Evolutionary conservation across 108 stramenopile species (phyloP).

Genomic region (Stephanodiscus triporus): DNA sequence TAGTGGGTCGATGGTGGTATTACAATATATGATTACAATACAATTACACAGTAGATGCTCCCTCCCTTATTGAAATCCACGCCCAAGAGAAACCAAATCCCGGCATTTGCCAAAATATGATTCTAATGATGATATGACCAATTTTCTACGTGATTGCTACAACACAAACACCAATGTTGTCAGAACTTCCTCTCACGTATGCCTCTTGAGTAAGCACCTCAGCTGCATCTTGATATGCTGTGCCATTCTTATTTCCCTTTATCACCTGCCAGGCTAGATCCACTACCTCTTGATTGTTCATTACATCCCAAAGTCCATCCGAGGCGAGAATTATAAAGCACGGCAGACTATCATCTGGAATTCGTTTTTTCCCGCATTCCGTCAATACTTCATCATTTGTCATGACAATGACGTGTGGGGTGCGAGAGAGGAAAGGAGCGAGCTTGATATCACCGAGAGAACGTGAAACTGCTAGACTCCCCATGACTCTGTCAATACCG

Average conservation of each 20-base stretch:
- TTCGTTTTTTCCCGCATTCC: conserved; percentile 41
- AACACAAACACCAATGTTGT: conserved; percentile 95
- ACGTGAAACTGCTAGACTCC: conserved; percentile 89
- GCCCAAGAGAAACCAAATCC: no score
- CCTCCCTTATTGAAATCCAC: no score
- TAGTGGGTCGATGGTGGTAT: no score
- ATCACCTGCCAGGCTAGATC: conserved; percentile 58
- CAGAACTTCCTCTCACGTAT: conserved; percentile 87
- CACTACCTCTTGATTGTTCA: conserved; percentile 88
- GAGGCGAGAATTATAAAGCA: conserved; percentile 92
- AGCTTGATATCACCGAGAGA: conserved; percentile 83
- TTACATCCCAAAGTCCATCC: conserved; percentile 96
- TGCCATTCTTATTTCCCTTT: conserved; percentile 25
- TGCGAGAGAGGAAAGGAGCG: conserved; percentile 61
- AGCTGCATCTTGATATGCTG: conserved; percentile 81
- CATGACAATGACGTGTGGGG: conserved; percentile 70
- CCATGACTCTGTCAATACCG: conserved; percentile 83
- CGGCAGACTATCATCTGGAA: conserved; percentile 27
- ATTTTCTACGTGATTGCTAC: conserved; percentile 46
- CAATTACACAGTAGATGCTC: no score
- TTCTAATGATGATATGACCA: not conserved
- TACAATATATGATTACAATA: no score
- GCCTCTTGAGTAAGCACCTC: conserved; percentile 87
- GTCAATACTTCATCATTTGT: conserved; percentile 50
- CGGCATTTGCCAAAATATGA: no score